Conservation (phyloP, 169 alveolate genomes). For the Toxoplasma gondii region DNA sequence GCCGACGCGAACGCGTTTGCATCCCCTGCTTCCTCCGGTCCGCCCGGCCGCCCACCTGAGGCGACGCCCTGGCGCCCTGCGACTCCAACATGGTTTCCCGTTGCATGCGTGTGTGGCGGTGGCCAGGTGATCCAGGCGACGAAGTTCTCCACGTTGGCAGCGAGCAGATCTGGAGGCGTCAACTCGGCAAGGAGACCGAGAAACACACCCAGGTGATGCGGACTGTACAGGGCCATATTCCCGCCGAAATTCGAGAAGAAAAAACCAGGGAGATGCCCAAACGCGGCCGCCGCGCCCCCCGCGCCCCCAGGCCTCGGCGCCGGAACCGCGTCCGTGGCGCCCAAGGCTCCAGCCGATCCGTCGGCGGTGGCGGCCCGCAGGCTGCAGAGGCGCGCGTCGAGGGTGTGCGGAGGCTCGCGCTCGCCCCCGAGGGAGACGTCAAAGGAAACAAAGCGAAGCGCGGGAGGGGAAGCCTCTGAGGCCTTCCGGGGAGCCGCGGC, state of each 20-base stretch:
- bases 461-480: background rate
- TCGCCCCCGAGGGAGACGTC: background rate
- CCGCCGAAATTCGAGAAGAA: slow-evolving; percentile 20
- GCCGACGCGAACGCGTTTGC: no score
- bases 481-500: background rate
- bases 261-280: slow-evolving; percentile 19
- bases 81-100: no score
- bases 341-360: background rate
- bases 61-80: no score
- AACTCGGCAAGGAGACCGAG: slow-evolving; percentile 7
- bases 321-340: background rate
- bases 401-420: background rate
- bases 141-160: slow-evolving; percentile 4
- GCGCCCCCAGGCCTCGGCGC: background rate
- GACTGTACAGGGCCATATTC: slow-evolving; percentile 10
- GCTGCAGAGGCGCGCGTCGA: no score
- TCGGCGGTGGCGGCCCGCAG: no score
- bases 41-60: no score
- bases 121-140: slow-evolving; percentile 3
- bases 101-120: background rate
- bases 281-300: background rate
- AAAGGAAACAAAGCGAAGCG: background rate
- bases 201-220: background rate
- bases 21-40: no score
- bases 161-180: background rate